Conservation (phyloP, 2,329 filamentous ascomycete genomes). For the Drechslerella coelobrocha region DNA sequence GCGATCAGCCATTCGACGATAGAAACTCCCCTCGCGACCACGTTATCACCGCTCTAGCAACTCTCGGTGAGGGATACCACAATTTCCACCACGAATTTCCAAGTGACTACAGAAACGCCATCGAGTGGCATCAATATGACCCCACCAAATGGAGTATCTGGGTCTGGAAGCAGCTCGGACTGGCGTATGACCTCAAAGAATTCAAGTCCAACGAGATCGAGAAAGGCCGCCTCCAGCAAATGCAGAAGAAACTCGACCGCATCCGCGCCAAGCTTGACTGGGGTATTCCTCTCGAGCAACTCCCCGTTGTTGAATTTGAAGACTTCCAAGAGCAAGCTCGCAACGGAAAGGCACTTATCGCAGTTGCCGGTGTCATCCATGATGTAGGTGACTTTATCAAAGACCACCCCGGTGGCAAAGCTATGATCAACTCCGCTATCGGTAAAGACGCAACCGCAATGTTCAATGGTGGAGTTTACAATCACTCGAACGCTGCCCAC, state of each 20-base stretch:
- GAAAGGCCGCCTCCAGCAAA: constrained; percentile 85
- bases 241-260: constrained; percentile 91
- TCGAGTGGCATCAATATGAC: constrained; percentile 90
- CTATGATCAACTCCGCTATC: constrained; percentile 79
- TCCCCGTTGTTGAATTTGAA: constrained; percentile 85
- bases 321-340: constrained; percentile 80
- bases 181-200: constrained; percentile 86
- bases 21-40: constrained; percentile 89
- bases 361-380: constrained; percentile 83
- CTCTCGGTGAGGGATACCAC: constrained; percentile 88
- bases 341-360: constrained; percentile 77
- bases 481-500: constrained; percentile 88
- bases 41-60: constrained; percentile 82
- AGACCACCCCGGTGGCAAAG: constrained; percentile 88
- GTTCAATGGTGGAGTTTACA: constrained; percentile 90
- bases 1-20: constrained; percentile 91
- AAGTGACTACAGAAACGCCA: constrained; percentile 89
- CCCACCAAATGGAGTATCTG: constrained; percentile 91
- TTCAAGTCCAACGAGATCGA: constrained; percentile 92
- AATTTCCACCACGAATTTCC: constrained; percentile 97
- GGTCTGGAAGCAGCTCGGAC: constrained; percentile 80
- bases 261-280: constrained; percentile 82
- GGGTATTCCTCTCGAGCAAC: constrained; percentile 82
- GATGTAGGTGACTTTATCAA: constrained; percentile 84
- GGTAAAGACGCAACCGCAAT: constrained; percentile 89